These are phyloP conservation scores for Endocarpon pusillum DNA, from an alignment of 495 filamentous ascomycete species.

Conservation along the genomic window DNA sequence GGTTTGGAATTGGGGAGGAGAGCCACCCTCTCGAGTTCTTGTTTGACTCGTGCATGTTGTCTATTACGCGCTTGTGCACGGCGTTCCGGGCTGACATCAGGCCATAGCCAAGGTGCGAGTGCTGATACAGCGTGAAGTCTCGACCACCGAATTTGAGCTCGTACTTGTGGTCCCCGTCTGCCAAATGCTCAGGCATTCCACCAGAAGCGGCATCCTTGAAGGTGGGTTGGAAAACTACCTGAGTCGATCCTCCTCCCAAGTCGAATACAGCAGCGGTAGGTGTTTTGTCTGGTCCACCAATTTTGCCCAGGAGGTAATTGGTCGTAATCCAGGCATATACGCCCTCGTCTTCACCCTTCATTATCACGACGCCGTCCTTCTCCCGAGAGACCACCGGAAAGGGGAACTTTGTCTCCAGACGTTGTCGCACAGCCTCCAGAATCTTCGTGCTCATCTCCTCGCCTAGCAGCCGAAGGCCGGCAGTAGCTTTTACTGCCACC, in stretches of 20 bases:
- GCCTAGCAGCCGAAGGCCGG: constrained; percentile 73
- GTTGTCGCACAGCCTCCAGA: constrained; percentile 63
- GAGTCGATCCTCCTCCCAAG: constrained; percentile 88
- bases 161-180: constrained; percentile 93
- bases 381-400: constrained; percentile 81
- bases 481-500: constrained; percentile 90
- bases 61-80: constrained; percentile 55
- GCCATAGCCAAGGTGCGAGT: constrained; percentile 93
- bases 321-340: constrained; percentile 99
- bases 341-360: constrained; percentile 90
- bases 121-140: constrained; percentile 88
- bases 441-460: constrained; percentile 68
- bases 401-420: constrained; percentile 78
- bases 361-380: constrained; percentile 77
- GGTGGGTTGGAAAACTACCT: constrained; percentile 96
- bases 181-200: constrained; percentile 77
- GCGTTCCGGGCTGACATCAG: constrained; percentile 85
- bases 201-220: constrained; percentile 56
- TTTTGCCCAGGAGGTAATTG: constrained; percentile 95
- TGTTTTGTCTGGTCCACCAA: constrained; percentile 76
- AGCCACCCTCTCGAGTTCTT: constrained; percentile 33
- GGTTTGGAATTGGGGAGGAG: constrained; percentile 54
- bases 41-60: constrained; percentile 38
- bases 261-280: constrained; percentile 91
- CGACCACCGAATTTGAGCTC: constrained; percentile 77